Conservation (phyloP, 1,284 basidiomycete genomes). For the Ganoderma resinaceum region DNA sequence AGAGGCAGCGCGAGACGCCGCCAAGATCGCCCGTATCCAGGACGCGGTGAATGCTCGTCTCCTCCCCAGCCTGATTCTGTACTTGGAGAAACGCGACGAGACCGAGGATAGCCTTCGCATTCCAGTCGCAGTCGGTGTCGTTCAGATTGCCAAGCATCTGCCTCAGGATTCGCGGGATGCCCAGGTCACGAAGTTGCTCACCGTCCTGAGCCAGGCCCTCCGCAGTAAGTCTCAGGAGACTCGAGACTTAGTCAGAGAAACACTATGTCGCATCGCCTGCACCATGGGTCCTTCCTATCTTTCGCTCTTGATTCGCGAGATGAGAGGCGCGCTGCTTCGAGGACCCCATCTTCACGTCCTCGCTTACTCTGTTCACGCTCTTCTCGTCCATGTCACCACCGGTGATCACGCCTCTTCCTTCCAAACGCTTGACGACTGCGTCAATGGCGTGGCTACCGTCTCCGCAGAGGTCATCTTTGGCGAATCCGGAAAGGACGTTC, state of each 20-base stretch:
- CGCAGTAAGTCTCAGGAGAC: slow-evolving; percentile 95
- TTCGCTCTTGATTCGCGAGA: slow-evolving; percentile 78
- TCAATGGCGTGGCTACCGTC: slow-evolving; percentile 81
- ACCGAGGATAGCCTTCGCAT: slow-evolving; percentile 86
- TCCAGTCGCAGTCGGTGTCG: slow-evolving; percentile 89
- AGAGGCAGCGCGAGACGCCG: slow-evolving; percentile 29
- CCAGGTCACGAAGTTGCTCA: slow-evolving; percentile 85
- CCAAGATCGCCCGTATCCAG: slow-evolving; percentile 59
- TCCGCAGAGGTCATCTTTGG: slow-evolving; percentile 96
- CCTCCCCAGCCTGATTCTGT: slow-evolving; percentile 78
- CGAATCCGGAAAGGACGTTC: slow-evolving; percentile 90
- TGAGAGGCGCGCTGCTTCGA: slow-evolving; percentile 83
- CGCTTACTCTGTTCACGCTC: slow-evolving; percentile 84
- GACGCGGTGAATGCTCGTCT: slow-evolving; percentile 82
- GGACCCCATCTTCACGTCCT: slow-evolving; percentile 96
- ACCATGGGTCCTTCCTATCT: slow-evolving; percentile 82
- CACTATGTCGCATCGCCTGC: slow-evolving; percentile 84
- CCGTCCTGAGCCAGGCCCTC: slow-evolving; percentile 86
- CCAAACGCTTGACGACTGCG: slow-evolving; percentile 76
- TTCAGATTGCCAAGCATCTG: slow-evolving; percentile 85
- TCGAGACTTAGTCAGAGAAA: slow-evolving; percentile 87
- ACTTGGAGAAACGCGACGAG: slow-evolving; percentile 86
- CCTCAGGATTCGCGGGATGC: slow-evolving; percentile 72
- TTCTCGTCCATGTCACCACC: slow-evolving; percentile 83
- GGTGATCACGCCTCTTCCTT: slow-evolving; percentile 62